phyloP scores from a whole-genome alignment of 352 stramenopile genomes.

The Phytophthora constricta region DNA sequence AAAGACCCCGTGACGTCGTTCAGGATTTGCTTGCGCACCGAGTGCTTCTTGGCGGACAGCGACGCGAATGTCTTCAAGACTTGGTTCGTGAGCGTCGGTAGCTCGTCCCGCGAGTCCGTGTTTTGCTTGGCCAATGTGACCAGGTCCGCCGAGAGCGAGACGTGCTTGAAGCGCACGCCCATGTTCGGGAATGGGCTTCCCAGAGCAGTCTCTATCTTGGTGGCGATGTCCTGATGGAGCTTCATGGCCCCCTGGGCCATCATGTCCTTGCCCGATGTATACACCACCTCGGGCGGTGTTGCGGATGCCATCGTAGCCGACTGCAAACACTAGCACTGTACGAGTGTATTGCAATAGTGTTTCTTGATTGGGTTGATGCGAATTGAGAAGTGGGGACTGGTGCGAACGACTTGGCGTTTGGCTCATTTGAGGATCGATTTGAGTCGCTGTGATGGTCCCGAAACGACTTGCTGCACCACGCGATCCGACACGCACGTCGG shows the following conservation, averaged over 20 bases:
- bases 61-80: conserved; percentile 33
- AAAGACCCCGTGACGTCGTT: conserved; percentile 43
- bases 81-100: conserved; percentile 46
- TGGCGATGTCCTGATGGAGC: conserved; percentile 41
- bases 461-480: too few species aligned
- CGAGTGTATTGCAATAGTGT: too few species aligned
- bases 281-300: conserved; percentile 20
- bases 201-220: conserved; percentile 43
- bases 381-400: conserved; percentile 7
- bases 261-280: conserved; percentile 32
- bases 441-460: too few species aligned
- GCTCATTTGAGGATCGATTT: too few species aligned
- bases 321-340: too few species aligned
- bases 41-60: conserved; percentile 37
- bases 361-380: conserved; percentile 1
- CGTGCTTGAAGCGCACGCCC: conserved; percentile 52
- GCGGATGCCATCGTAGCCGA: conserved; percentile 8
- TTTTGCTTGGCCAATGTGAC: conserved; percentile 10
- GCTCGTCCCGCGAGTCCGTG: too few species aligned
- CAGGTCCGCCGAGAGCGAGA: conserved; percentile 48
- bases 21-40: conserved; percentile 41
- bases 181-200: conserved; percentile 49
- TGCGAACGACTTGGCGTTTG: too few species aligned
- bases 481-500: too few species aligned
- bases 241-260: conserved; percentile 40